These are phyloP conservation scores for Boletus vermiculosoides DNA, from an alignment of 768 basidiomycete species.

Conservation along the genomic window DNA sequence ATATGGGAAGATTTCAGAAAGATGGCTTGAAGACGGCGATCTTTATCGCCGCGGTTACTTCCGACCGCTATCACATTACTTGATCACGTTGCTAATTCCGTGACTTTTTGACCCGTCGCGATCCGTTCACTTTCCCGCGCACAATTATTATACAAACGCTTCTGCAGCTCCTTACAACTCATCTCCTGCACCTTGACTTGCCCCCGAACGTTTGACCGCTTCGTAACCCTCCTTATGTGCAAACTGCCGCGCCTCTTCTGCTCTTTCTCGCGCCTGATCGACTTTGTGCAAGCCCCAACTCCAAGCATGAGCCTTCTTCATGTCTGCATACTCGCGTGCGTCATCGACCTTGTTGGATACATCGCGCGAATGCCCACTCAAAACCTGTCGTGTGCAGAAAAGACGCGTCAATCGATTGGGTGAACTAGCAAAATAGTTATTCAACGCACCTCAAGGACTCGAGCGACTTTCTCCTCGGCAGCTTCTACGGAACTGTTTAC, in stretches of 20 bases:
- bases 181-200: slow-evolving; percentile 29
- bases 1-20: not conserved
- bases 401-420: not conserved
- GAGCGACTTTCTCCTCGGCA: slow-evolving; percentile 72
- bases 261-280: slow-evolving; percentile 26
- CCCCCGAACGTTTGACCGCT: slow-evolving; percentile 21
- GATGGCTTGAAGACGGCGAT: too few species aligned
- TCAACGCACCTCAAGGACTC: slow-evolving; percentile 37
- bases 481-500: slow-evolving; percentile 66
- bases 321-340: slow-evolving; percentile 18
- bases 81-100: not conserved
- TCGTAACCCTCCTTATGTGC: slow-evolving; percentile 9
- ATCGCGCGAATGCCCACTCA: slow-evolving; percentile 39
- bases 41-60: slow-evolving; percentile 22
- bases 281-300: slow-evolving; percentile 25
- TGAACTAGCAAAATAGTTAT: not conserved
- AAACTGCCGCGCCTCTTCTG: slow-evolving; percentile 23
- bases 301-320: slow-evolving; percentile 16
- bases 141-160: not conserved
- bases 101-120: not conserved
- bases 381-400: slow-evolving; percentile 19
- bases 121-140: not conserved
- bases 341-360: slow-evolving; percentile 33
- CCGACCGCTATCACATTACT: slow-evolving; percentile 8
- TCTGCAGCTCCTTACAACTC: slow-evolving; percentile 17